Evolutionary conservation across 225 moss, liverwort and hornwort species (phyloP).

Genomic region (Anthoceros angustus): DNA sequence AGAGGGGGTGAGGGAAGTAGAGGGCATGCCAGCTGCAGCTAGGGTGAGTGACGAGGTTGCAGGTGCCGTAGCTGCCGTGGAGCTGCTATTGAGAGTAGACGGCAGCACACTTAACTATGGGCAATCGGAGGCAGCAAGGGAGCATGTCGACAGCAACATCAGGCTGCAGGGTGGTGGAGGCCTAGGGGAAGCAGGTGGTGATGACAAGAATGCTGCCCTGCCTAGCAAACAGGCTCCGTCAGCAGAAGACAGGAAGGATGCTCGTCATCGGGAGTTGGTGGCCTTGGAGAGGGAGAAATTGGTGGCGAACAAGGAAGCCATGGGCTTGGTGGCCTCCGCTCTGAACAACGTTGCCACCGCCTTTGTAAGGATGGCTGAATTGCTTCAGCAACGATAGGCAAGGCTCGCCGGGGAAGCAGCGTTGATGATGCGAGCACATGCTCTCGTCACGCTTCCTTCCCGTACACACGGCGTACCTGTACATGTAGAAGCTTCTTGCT

Average conservation of each 20-base stretch:
- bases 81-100: neutral
- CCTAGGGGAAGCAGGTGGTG: neutral
- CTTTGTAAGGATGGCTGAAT: constrained; percentile 12
- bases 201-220: no score
- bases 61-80: neutral
- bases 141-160: neutral
- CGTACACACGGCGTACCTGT: no score
- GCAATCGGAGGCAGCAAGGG: neutral
- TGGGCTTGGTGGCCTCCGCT: constrained; percentile 11
- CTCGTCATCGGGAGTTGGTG: constrained; percentile 15
- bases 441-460: no score
- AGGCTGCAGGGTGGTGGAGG: neutral
- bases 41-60: neutral
- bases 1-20: neutral
- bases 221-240: neutral
- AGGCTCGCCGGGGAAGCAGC: neutral
- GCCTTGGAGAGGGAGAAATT: constrained; percentile 17
- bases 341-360: constrained; percentile 18
- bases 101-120: neutral
- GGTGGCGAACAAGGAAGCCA: constrained; percentile 14
- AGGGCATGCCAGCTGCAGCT: neutral
- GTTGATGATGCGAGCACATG: no score
- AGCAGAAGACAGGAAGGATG: constrained; percentile 2
- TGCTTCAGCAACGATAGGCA: constrained; percentile 15
- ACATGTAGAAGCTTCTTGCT: no score